Conservation (phyloP, 2,329 filamentous ascomycete species). For the Penicillium aurantiogriseum region DNA sequence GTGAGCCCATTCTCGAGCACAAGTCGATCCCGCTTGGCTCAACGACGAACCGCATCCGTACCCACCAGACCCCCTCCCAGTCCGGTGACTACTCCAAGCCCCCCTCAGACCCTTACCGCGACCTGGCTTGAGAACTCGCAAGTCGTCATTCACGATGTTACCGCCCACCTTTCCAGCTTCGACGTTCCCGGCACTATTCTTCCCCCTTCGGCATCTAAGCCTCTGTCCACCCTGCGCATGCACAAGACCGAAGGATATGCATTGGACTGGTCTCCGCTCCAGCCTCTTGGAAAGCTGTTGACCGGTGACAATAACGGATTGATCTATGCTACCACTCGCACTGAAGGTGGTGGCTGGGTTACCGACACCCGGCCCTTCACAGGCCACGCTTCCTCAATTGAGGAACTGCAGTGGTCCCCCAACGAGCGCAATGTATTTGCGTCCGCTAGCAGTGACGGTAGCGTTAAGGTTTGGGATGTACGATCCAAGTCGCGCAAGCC, state of each 20-base stretch:
- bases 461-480: slow-evolving; percentile 92
- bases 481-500: slow-evolving; percentile 84
- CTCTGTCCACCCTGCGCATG: slow-evolving; percentile 79
- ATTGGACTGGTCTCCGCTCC: slow-evolving; percentile 88
- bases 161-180: slow-evolving; percentile 82
- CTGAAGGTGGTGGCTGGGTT: slow-evolving; percentile 83
- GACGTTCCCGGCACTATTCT: slow-evolving; percentile 82
- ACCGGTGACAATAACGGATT: slow-evolving; percentile 88
- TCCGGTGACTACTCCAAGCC: slow-evolving; percentile 63
- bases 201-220: slow-evolving; percentile 80
- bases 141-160: slow-evolving; percentile 91
- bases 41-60: slow-evolving; percentile 90
- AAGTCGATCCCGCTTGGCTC: slow-evolving; percentile 81
- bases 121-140: slow-evolving; percentile 88
- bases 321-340: slow-evolving; percentile 84
- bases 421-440: slow-evolving; percentile 91
- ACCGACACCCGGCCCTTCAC: slow-evolving; percentile 81
- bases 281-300: slow-evolving; percentile 77
- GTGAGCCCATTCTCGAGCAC: slow-evolving; percentile 88
- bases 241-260: slow-evolving; percentile 95
- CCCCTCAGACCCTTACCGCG: slow-evolving; percentile 80
- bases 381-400: slow-evolving; percentile 80
- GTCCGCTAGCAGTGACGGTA: slow-evolving; percentile 90
- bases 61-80: slow-evolving; percentile 72
- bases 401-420: slow-evolving; percentile 96